Evolutionary conservation across 805 yeast species (phyloP), one percentile per base, ranked within the genome.

Genomic region (Blastobotrys peoriensis): DNA sequence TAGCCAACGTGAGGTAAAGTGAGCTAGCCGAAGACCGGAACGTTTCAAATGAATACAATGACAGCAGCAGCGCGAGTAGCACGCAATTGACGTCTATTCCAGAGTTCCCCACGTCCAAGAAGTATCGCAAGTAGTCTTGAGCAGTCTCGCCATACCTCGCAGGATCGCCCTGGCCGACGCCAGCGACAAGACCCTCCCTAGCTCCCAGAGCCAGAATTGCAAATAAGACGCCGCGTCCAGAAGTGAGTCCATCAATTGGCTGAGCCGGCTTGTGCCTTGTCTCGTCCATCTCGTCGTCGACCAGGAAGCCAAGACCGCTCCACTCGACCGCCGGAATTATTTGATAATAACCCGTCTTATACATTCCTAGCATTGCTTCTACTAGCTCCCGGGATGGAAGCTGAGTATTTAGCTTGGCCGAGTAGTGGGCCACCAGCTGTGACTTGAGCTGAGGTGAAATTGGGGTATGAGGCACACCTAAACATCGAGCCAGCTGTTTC

Each of bases 241-340:
- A 48, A 43, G 4, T 46, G 49, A 3, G 50, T 39, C 3, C 39
- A 51, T 3, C 37, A 22, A 9, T 21, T 22, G 17, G 40, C 3
- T 8, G 30, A 38, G 54, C 57, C 8, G 53, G 46, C 19, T 19
- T 19, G 5, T 46, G 56, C 40, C 39, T 36, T 17, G 42, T 40
- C 16, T 43, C 41, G 6, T 43, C 36, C 35, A 58, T 56, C 8
- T 45, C 44, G 2, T 44, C 48, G 30, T 25, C 30, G 8, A 25
- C 30, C 30, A 25, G 13, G 13, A 13, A 13, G 30, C 30, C 30
- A 8, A 25, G 30, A 8, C 30, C 30, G 13, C 30, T 25, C 62
- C 62, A 58, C 37, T 56, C 58, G 15, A 57, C 44, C 20, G 52
- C 45, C 1, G 62, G 62, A 36, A 56, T 40, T 60, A 58, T 57